phyloP scores from a whole-genome alignment of 2,329 filamentous ascomycete genomes.

The Ceratocystis cubensis region DNA sequence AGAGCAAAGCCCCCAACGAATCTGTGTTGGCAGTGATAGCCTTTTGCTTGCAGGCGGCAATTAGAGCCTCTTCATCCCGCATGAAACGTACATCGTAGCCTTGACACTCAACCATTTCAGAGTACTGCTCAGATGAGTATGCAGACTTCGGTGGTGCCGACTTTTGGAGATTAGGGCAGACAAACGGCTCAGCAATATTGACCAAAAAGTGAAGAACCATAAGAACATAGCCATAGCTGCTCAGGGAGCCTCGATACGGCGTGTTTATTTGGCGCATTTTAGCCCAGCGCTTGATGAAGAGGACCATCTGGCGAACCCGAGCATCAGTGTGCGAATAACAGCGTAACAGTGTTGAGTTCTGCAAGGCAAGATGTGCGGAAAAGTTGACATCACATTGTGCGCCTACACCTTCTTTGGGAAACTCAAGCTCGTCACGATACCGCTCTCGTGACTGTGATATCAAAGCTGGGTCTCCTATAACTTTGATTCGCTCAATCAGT shows the following conservation, averaged over 20 bases:
- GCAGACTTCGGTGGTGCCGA: conserved; percentile 35
- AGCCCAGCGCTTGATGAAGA: conserved; percentile 87
- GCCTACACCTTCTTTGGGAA: conserved; percentile 63
- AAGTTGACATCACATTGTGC: conserved; percentile 91
- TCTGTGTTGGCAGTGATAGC: conserved; percentile 57
- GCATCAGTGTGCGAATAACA: conserved; percentile 72
- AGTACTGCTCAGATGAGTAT: conserved; percentile 25
- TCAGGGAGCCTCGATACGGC: conserved; percentile 72
- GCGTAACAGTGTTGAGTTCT: conserved; percentile 70
- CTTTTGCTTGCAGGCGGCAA: conserved; percentile 43
- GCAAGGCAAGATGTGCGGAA: conserved; percentile 65
- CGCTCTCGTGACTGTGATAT: conserved; percentile 35
- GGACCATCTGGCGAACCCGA: conserved; percentile 62
- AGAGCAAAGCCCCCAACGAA: conserved; percentile 56
- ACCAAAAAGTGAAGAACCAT: conserved; percentile 88
- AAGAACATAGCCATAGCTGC: conserved; percentile 80
- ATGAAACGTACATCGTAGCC: conserved; percentile 67
- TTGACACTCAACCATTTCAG: conserved; percentile 39
- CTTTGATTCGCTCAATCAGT: conserved; percentile 34
- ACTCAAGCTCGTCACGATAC: conserved; percentile 54
- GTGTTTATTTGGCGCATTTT: conserved; percentile 77
- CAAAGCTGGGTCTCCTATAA: conserved; percentile 38
- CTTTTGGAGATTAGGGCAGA: conserved; percentile 70
- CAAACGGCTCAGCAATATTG: conserved; percentile 66
- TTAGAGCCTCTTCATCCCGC: conserved; percentile 59